phyloP scores from a whole-genome alignment of 1,284 basidiomycete species.

The Grifola frondosa region DNA sequence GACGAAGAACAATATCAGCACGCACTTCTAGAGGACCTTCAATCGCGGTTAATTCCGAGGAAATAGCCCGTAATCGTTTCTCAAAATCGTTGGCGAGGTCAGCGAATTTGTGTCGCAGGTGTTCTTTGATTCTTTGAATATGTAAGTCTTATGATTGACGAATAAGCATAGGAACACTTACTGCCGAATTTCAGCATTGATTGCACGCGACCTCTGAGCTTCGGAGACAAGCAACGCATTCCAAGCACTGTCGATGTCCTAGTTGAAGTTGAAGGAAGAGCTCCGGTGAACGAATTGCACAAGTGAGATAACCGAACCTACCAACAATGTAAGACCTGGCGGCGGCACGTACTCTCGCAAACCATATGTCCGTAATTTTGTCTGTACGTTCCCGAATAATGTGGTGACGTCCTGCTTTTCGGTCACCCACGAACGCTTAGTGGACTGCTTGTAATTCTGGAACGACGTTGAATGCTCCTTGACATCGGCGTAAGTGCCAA shows the following conservation, averaged over 20 bases:
- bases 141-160: conserved; percentile 10
- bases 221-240: conserved; percentile 71
- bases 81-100: conserved; percentile 85
- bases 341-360: conserved; percentile 83
- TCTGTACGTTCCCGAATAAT: conserved; percentile 91
- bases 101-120: conserved; percentile 82
- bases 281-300: background rate
- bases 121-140: conserved; percentile 79
- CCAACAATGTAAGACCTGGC: conserved; percentile 61
- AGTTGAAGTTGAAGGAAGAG: conserved; percentile 1
- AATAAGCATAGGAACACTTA: conserved; percentile 40
- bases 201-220: conserved; percentile 75
- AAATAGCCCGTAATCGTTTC: conserved; percentile 66
- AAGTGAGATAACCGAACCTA: conserved; percentile 30
- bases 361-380: conserved; percentile 90
- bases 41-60: conserved; percentile 74
- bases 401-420: conserved; percentile 90
- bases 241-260: conserved; percentile 86
- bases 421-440: conserved; percentile 84
- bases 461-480: conserved; percentile 77
- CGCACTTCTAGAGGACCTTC: conserved; percentile 78
- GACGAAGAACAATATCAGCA: no score
- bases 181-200: conserved; percentile 92
- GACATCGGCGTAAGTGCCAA: conserved; percentile 80
- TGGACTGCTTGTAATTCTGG: conserved; percentile 81